Evolutionary conservation across 257 asterid genomes (phyloP), one percentile per base, ranked within the genome.

Genomic region (Solanum chiquidenum): DNA sequence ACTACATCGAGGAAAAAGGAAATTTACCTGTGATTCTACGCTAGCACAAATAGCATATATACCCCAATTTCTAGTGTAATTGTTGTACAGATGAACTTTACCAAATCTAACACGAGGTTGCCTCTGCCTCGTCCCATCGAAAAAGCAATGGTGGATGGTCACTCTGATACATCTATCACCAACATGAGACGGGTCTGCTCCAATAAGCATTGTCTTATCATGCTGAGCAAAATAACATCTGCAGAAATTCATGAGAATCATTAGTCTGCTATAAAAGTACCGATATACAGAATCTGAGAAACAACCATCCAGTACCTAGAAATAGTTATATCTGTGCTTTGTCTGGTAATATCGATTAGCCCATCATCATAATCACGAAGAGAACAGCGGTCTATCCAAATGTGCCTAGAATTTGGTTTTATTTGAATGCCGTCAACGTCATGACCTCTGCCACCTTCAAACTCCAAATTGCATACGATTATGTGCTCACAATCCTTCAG

Each of bases 31-130:
- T 82, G 99, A 93, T 92, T 96, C 99, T 38, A 96, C 98, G 91
- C 99, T 96, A 76, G 98, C 98, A 91, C 99, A 96, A 79, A 96
- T 93, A 87, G 98, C 98, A 88, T 96, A 96, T 83, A 96, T 86
- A 80, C 95, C 95, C 99, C 99, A 95, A 89, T 94, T 87, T 89
- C 98, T 93, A 49, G 99, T 95, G 94, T 94, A 96, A 87, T 96
- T 96, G 86, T 96, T 96, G 90, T 94, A 96, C 86, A 96, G 86
- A 87, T 96, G 99, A 66, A 96, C 98, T 92, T 91, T 95, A 68
- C 98, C 99, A 87, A 96, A 96, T 92, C 99, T 93, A 88, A 96
- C 94, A 38, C 98, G 98, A 68, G 99, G 99, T 13, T 95, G 98
- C 77, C 99, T 87, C 90, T 96, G 99, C 38, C 92, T 89, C 13